These are phyloP conservation scores for Colletotrichum sp. DNA, from an alignment of 2,329 filamentous ascomycete species.

Conservation along the genomic window DNA sequence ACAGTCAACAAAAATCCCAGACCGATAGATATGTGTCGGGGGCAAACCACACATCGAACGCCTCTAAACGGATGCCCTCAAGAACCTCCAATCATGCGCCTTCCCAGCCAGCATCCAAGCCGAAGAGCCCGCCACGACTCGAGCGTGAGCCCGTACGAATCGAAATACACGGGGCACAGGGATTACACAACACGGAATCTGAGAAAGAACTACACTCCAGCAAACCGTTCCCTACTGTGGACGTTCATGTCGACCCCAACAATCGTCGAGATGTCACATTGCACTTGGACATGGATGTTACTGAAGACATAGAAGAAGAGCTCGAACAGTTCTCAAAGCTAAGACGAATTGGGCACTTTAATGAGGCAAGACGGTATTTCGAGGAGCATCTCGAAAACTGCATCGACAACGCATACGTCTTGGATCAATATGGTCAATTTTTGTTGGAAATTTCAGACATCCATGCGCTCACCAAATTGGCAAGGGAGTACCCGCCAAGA, in stretches of 20 bases:
- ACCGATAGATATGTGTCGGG: not conserved
- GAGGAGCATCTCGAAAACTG: not conserved
- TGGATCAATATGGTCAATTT: not conserved
- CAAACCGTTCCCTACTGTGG: rapidly evolving
- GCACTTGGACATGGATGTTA: not conserved
- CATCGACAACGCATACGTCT: not conserved
- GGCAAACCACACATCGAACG: not conserved
- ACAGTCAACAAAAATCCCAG: not conserved
- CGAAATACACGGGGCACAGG: not conserved
- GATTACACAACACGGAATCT: not conserved
- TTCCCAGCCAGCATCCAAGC: rapidly evolving
- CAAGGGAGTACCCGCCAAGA: rapidly evolving
- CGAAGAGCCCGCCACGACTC: not conserved
- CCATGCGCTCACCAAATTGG: not conserved
- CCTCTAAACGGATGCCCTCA: rapidly evolving
- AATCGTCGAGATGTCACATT: not conserved
- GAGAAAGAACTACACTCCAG: rapidly evolving
- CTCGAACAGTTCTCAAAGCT: not conserved
- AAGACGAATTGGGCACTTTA: not conserved
- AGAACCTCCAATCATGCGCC: not conserved
- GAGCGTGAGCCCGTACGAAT: not conserved
- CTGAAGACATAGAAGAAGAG: not conserved
- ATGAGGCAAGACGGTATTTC: not conserved
- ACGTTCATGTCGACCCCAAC: not conserved
- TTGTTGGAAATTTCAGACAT: not conserved